Evolutionary conservation across 2,329 filamentous ascomycete genomes (phyloP), one percentile per base, ranked within the genome.

Genomic region (Trichophyton simii): DNA sequence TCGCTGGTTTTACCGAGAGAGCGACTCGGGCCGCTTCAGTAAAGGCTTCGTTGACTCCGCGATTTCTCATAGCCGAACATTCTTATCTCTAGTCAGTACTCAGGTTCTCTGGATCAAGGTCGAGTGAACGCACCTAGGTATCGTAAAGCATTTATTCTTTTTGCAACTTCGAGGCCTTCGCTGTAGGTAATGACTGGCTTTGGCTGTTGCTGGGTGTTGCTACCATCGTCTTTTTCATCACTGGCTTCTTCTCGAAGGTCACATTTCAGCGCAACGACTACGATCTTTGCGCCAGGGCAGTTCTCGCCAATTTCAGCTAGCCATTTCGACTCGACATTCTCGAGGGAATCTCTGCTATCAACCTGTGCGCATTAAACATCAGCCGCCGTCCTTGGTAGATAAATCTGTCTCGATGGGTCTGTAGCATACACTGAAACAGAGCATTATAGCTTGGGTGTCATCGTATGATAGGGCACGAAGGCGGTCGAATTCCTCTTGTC

Each of bases 321-420:
- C 94, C 94, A 99, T 78, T 99, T 99, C 68, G 89, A 92, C 75
- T 96, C 91, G 64, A 99, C 91, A 82, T 99, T 99, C 75, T 99
- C 94, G 64, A 99, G 84, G 2, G 91, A 96, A 75, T 96, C 91
- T 67, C 88, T 90, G 73, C 89, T 96, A 76, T 99, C 94, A 73
- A 97, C 82, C 82, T 83, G 63, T 65, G 15, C 9, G 52, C n/a
- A n/a, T 28, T 28, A 15, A 57, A 57, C 3, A 3, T 18, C 15
- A 25, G 25, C 18, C 9, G 3, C 34, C n/a, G 41, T 25, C 20
- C 20, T 7, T 59, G 11, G 20, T 48, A 50, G 55, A 3, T 36
- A 28, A 7, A 52, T 3, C 18, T 22, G 20, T 1, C 18, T 25
- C 5, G n/a, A 28, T 11, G 7, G 22, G 11, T n/a, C 22, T 25